Evolutionary conservation across 495 filamentous ascomycete species (phyloP).

Genomic region (Trichoderma parareesei): DNA sequence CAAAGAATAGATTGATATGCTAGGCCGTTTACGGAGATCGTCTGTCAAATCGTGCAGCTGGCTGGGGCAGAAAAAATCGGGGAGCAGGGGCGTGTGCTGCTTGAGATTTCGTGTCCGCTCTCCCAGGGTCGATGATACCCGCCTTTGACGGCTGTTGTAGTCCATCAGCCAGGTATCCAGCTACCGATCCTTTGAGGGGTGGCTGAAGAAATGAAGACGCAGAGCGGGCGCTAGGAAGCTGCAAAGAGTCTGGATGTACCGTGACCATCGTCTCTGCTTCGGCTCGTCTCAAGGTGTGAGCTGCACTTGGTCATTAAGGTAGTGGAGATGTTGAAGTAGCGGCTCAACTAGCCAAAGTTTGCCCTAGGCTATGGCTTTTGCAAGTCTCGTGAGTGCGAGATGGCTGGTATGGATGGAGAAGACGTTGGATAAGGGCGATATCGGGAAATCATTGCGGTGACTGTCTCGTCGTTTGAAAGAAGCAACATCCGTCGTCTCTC

Average conservation of each 20-base stretch:
- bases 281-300: background rate
- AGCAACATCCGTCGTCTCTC: too few relatives aligned
- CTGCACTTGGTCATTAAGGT: background rate
- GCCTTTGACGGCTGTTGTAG: background rate
- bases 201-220: background rate
- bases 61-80: constrained; percentile 4
- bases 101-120: background rate
- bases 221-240: background rate
- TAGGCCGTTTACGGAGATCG: background rate
- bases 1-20: background rate
- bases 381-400: background rate
- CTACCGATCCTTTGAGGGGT: background rate
- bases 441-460: background rate
- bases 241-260: background rate
- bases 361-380: background rate
- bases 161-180: background rate
- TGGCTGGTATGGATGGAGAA: background rate
- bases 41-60: constrained; percentile 8
- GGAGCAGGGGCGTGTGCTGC: background rate
- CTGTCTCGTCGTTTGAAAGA: too few relatives aligned
- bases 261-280: background rate
- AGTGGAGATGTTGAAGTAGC: constrained; percentile 4
- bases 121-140: background rate
- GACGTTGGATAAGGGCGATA: background rate
- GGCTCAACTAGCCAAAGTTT: background rate